These are phyloP conservation scores for Aulographum hederae DNA, from an alignment of 2,329 filamentous ascomycete genomes.

Conservation along the genomic window DNA sequence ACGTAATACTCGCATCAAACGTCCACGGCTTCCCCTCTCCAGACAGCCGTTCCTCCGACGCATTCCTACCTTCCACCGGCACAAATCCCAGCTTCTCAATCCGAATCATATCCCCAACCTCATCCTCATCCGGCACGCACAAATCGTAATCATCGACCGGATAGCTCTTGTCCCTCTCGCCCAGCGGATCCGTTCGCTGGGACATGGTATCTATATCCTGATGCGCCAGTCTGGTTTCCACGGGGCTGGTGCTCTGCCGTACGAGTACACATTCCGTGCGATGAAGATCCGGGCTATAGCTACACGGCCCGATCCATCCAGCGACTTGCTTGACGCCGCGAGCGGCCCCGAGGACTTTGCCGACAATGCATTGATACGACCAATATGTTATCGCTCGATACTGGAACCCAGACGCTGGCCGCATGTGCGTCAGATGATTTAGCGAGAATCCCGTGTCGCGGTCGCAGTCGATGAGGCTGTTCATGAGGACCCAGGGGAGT, in stretches of 20 bases:
- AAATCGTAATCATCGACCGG: slow-evolving; percentile 51
- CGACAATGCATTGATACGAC: slow-evolving; percentile 53
- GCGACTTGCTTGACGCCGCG: slow-evolving; percentile 52
- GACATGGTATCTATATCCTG: slow-evolving; percentile 48
- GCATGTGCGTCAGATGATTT: slow-evolving; percentile 47
- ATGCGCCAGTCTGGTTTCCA: slow-evolving; percentile 32
- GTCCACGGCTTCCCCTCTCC: slow-evolving; percentile 10
- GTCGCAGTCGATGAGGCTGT: slow-evolving; percentile 57
- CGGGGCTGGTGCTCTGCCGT: slow-evolving; percentile 29
- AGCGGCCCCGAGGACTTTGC: slow-evolving; percentile 48
- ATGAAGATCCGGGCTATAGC: slow-evolving; percentile 46
- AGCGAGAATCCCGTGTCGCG: slow-evolving; percentile 48
- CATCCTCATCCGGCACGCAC: slow-evolving; percentile 34
- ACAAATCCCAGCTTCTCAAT: slow-evolving; percentile 49
- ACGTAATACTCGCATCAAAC: slow-evolving; percentile 20
- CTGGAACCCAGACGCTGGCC: slow-evolving; percentile 56
- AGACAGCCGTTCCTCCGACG: background rate
- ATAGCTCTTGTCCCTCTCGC: slow-evolving; percentile 40
- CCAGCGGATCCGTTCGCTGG: slow-evolving; percentile 49
- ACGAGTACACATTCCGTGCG: slow-evolving; percentile 54
- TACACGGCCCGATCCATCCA: slow-evolving; percentile 58
- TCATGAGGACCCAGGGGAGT: slow-evolving; percentile 62
- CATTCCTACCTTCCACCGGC: slow-evolving; percentile 19
- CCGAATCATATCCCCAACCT: slow-evolving; percentile 45
- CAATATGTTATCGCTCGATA: slow-evolving; percentile 65